Evolutionary conservation across 2,329 filamentous ascomycete genomes (phyloP).

Genomic region (Mycosphaerella sp.): DNA sequence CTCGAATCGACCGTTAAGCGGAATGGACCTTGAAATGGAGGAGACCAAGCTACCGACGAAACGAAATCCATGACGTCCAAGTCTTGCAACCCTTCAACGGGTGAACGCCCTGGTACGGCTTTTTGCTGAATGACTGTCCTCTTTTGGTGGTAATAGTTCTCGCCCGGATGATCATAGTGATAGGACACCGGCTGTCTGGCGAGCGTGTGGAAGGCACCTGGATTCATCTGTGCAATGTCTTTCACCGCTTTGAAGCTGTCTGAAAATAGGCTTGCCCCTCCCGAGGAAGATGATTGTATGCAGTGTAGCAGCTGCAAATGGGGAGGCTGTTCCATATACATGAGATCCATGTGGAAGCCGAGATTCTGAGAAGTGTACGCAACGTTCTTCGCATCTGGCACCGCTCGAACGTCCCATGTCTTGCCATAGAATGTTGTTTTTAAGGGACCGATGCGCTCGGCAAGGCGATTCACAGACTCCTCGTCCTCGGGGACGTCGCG

Average conservation of each 20-base stretch:
- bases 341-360: constrained; percentile 85
- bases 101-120: neutral
- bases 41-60: constrained; percentile 33
- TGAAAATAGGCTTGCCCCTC: constrained; percentile 80
- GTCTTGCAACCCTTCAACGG: neutral
- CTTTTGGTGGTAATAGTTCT: constrained; percentile 37
- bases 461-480: constrained; percentile 56
- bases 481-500: constrained; percentile 58
- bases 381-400: constrained; percentile 80
- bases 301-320: constrained; percentile 86
- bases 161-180: constrained; percentile 29
- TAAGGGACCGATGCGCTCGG: constrained; percentile 65
- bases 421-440: constrained; percentile 85
- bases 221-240: constrained; percentile 21
- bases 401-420: constrained; percentile 82
- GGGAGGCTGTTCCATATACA: constrained; percentile 76
- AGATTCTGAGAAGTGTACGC: constrained; percentile 77
- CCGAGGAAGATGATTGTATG: constrained; percentile 68
- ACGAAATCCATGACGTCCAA: constrained; percentile 22
- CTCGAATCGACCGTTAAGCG: constrained; percentile 4
- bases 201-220: constrained; percentile 13
- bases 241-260: constrained; percentile 61
- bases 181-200: constrained; percentile 42
- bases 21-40: constrained; percentile 35
- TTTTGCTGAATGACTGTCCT: constrained; percentile 26